Evolutionary conservation across 1,284 basidiomycete species (phyloP), one percentile per base, ranked within the genome.

Genomic region (Apiotrichum siamense): DNA sequence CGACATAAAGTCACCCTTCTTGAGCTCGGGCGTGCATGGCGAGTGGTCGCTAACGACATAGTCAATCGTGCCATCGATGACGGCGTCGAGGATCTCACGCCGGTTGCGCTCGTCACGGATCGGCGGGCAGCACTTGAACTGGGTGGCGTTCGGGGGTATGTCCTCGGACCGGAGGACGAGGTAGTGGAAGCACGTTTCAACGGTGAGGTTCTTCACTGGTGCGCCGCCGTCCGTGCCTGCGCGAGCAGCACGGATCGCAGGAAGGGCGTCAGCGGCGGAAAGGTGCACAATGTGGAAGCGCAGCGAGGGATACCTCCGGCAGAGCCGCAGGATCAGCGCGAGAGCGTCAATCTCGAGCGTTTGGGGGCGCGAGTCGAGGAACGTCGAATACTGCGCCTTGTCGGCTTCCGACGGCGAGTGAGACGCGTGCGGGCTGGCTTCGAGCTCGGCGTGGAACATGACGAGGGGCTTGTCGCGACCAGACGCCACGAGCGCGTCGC

Each of bases 141-240:
- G 61, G 10, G 70, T 73, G 7, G 65, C 64, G 42, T 64, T 85
- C 52, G 79, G 72, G 6, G 87, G 88, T 44, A 78, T 73, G 20
- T 66, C 62, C 52, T 74, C 74, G 7, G 70, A 61, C 31, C 57
- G 58, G 3, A 76, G 58, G 11, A 82, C 83, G 32, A 94, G 81
- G 75, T 96, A 96, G 74, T 96, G 91, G 75, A 92, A 93, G 74
- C 90, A 94, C 0, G 92, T 96, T 76, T 96, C 92, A 50, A 90
- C 87, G 0, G 89, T 89, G 47, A 93, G 75, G 35, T 83, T 83
- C 25, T 31, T 20, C 24, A 70, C 40, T 1, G 64, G 63, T 13
- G 20, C 18, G 13, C 43, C 49, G 4, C 69, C 66, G 9, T 74
- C 60, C 1, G 83, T 83, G 4, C 79, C 74, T 10, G 76, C 69